Percentiles rank a stretch among this genome's conserved stretches.
Evolutionary conservation across 306 rosid species (phyloP).

Genomic region (Vachellia pachyceras): DNA sequence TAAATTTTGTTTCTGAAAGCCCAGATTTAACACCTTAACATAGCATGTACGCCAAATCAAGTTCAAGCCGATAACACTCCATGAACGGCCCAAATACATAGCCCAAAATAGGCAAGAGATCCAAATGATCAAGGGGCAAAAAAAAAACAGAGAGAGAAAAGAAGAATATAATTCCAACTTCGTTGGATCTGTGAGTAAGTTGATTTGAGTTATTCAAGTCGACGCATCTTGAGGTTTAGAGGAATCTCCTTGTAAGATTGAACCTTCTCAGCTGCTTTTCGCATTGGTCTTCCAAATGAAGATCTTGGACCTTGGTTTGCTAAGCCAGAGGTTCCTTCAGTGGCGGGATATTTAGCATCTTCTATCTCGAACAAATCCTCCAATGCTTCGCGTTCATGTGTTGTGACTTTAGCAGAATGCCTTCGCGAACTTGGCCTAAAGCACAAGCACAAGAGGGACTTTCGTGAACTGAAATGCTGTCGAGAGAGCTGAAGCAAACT

Average conservation of each 20-base stretch:
- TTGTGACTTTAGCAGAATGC: conserved; percentile 52
- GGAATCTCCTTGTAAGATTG: conserved; percentile 66
- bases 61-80: neutral
- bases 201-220: conserved; percentile 37
- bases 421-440: conserved; percentile 57
- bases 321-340: conserved; percentile 37
- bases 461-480: neutral
- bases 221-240: conserved; percentile 48
- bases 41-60: neutral
- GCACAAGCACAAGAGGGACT: neutral
- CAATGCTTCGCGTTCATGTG: conserved; percentile 39
- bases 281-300: conserved; percentile 69
- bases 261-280: conserved; percentile 64
- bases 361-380: conserved; percentile 67
- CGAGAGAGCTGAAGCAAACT: neutral
- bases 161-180: neutral
- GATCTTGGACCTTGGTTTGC: conserved; percentile 53
- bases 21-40: neutral
- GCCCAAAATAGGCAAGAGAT: neutral
- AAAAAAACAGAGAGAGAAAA: neutral
- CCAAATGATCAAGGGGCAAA: neutral
- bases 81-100: neutral
- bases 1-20: neutral
- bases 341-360: conserved; percentile 42
- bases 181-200: neutral